Percentiles rank a stretch among this genome's conserved stretches.
These are phyloP conservation scores for Gracilaria vermiculophylla DNA, from an alignment of 23 red algal species.

Conservation along the genomic window DNA sequence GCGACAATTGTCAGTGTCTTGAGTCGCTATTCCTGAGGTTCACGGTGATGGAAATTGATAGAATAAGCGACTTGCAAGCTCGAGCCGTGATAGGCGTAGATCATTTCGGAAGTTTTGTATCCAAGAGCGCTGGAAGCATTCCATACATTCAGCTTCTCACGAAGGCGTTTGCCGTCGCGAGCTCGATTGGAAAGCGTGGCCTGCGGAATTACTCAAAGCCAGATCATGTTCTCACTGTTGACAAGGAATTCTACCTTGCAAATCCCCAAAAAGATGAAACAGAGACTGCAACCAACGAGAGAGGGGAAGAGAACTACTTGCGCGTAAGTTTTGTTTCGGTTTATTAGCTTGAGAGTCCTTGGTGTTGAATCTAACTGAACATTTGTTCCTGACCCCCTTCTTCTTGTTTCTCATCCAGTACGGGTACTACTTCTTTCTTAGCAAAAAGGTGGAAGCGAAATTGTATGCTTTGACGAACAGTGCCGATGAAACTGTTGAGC, in stretches of 20 bases:
- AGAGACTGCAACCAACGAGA: not conserved
- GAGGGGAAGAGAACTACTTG: conserved; percentile 4
- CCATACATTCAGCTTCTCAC: conserved; percentile 32
- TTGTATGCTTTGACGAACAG: not conserved
- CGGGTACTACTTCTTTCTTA: conserved; percentile 38
- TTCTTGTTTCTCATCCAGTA: not conserved
- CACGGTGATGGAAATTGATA: conserved; percentile 45
- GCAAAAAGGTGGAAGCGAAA: not conserved
- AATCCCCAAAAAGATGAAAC: not conserved
- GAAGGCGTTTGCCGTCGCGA: conserved; percentile 18
- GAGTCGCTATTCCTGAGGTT: not conserved
- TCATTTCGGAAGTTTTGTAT: conserved; percentile 34
- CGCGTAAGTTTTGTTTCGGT: conserved; percentile 31
- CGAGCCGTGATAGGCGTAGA: conserved; percentile 25
- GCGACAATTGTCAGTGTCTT: not conserved
- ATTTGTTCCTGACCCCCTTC: not conserved
- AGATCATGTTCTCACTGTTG: conserved; percentile 11
- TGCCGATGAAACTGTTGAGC: not conserved
- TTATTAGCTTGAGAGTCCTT: too few relatives aligned
- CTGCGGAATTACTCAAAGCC: not conserved
- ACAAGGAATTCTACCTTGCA: conserved; percentile 8
- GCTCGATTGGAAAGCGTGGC: conserved; percentile 4
- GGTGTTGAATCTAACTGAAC: not conserved
- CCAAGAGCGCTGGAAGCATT: not conserved
- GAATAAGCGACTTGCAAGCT: conserved; percentile 24